Percentiles rank a stretch among this genome's conserved stretches.
phyloP scores from a whole-genome alignment of 495 filamentous ascomycete genomes.

The Pyrenopolyporus hunteri region DNA sequence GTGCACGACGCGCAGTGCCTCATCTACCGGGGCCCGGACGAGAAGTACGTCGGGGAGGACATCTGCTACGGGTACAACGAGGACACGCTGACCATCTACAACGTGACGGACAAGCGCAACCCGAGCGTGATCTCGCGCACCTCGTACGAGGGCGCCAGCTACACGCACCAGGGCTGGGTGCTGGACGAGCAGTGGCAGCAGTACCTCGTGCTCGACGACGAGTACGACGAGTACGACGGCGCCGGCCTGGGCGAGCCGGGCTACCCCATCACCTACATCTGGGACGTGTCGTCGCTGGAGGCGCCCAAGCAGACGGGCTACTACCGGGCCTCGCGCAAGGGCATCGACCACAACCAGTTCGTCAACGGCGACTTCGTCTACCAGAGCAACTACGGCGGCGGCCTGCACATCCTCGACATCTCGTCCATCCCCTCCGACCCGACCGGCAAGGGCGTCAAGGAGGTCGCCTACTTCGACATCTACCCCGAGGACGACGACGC shows the following conservation, averaged over 20 bases:
- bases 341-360: constrained; percentile 70
- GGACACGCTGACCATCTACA: constrained; percentile 57
- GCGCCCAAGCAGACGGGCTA: constrained; percentile 59
- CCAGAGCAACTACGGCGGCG: constrained; percentile 65
- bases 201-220: constrained; percentile 66
- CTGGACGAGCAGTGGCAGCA: constrained; percentile 58
- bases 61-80: constrained; percentile 68
- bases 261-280: constrained; percentile 61
- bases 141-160: constrained; percentile 61
- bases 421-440: constrained; percentile 59
- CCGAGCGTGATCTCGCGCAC: constrained; percentile 60
- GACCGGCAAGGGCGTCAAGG: constrained; percentile 56
- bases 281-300: constrained; percentile 60
- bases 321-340: constrained; percentile 55
- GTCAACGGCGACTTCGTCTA: constrained; percentile 58
- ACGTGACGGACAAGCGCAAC: constrained; percentile 61
- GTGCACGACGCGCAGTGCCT: constrained; percentile 68
- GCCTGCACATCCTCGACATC: constrained; percentile 63
- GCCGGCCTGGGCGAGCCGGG: constrained; percentile 53
- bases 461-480: constrained; percentile 64
- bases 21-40: constrained; percentile 62
- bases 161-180: constrained; percentile 69
- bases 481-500: constrained; percentile 64
- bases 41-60: constrained; percentile 58
- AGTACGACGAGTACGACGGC: constrained; percentile 61